phyloP scores from a whole-genome alignment of 2,329 filamentous ascomycete genomes.

The Scedosporium dehoogii region DNA sequence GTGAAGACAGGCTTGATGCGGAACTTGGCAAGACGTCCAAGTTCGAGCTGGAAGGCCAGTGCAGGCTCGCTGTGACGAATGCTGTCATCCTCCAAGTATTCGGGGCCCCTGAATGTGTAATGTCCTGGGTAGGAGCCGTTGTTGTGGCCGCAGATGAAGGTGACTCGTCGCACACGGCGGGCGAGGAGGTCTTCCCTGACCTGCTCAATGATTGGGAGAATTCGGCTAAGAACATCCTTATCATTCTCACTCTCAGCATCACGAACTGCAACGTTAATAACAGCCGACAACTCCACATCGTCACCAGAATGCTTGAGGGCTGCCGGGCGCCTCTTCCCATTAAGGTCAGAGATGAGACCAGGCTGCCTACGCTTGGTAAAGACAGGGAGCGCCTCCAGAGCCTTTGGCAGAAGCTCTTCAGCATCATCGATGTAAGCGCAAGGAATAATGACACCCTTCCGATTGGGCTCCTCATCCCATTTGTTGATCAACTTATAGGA shows the following conservation, averaged over 20 bases:
- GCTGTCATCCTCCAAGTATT: conserved; percentile 82
- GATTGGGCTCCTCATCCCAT: conserved; percentile 63
- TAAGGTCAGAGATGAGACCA: conserved; percentile 59
- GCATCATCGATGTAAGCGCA: conserved; percentile 90
- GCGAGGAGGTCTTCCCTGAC: conserved; percentile 76
- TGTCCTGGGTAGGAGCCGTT: conserved; percentile 94
- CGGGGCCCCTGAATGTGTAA: conserved; percentile 93
- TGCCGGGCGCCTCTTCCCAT: conserved; percentile 57
- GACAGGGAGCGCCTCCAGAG: conserved; percentile 70
- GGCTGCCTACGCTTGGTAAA: conserved; percentile 42
- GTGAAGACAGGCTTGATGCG: conserved; percentile 97
- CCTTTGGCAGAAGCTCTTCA: conserved; percentile 76
- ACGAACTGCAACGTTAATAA: conserved; percentile 84
- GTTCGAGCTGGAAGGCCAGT: conserved; percentile 95
- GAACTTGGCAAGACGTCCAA: conserved; percentile 90
- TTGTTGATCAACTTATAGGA: conserved; percentile 66
- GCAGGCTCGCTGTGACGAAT: conserved; percentile 97
- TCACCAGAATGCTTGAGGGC: conserved; percentile 37
- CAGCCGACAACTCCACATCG: conserved; percentile 75
- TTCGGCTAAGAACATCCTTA: conserved; percentile 65
- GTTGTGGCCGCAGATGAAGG: conserved; percentile 91
- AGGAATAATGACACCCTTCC: conserved; percentile 91
- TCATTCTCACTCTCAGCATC: conserved; percentile 81
- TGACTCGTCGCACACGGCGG: conserved; percentile 77
- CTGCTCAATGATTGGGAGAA: conserved; percentile 65